Conservation (phyloP, 176 grass and related monocot genomes). For the Stipa capillata region DNA sequence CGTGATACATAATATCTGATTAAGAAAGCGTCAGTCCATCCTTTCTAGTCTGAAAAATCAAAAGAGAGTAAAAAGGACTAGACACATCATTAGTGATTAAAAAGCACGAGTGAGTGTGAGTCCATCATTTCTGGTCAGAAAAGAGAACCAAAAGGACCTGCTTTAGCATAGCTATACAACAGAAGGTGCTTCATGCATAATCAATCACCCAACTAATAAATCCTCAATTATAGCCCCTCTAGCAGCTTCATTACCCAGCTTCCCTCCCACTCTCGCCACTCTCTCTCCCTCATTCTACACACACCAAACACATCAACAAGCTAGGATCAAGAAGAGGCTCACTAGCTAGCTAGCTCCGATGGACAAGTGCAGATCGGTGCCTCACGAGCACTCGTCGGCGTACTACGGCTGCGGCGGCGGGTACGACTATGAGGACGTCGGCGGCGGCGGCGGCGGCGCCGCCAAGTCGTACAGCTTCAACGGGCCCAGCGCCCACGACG, state of each 20-base stretch:
- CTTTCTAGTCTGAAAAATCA: neutral
- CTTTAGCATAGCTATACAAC: neutral
- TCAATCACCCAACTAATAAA: slow-evolving; percentile 16
- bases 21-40: neutral
- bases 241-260: neutral
- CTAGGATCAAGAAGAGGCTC: too few species aligned
- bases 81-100: neutral
- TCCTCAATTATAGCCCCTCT: slow-evolving; percentile 26
- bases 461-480: slow-evolving; percentile 89
- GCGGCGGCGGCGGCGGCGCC: neutral
- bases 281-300: neutral
- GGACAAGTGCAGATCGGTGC: slow-evolving; percentile 91
- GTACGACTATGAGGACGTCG: slow-evolving; percentile 44
- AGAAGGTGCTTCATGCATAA: neutral
- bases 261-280: too few species aligned
- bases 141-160: neutral
- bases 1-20: neutral
- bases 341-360: slow-evolving; percentile 7
- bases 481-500: slow-evolving; percentile 49
- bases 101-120: neutral
- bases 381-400: slow-evolving; percentile 49
- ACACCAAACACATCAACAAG: neutral
- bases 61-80: neutral
- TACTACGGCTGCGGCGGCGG: slow-evolving; percentile 48
- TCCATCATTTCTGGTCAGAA: slow-evolving; percentile 16